phyloP scores from a whole-genome alignment of 352 stramenopile genomes.

The Phytopythium delawarense region DNA sequence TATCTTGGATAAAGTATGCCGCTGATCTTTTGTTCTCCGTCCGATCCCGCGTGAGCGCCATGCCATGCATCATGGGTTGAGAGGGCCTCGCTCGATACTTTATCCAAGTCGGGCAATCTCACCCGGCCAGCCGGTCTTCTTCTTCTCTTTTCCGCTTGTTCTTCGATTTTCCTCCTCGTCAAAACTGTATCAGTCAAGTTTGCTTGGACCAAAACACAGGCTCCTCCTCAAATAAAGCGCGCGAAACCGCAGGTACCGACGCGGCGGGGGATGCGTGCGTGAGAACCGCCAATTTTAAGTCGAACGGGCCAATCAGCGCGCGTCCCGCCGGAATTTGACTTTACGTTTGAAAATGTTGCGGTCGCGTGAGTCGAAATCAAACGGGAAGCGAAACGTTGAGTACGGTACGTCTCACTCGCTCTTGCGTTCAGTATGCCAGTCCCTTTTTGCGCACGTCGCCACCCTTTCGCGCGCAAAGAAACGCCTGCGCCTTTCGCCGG shows the following conservation, averaged over 20 bases:
- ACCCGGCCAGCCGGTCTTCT: no score
- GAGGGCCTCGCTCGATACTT: no score
- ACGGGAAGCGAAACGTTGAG: no score
- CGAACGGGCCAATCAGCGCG: conserved; percentile 18
- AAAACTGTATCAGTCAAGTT: not conserved
- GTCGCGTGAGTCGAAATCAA: not conserved
- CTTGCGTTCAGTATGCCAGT: not conserved
- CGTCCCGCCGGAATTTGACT: not conserved
- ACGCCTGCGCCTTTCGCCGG: not conserved
- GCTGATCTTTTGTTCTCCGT: no score
- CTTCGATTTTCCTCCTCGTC: no score
- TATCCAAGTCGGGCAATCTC: no score
- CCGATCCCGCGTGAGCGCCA: no score
- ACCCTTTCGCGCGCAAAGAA: conserved; percentile 3
- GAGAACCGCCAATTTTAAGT: conserved; percentile 24
- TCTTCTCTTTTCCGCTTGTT: no score
- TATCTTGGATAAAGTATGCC: no score
- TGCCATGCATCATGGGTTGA: no score
- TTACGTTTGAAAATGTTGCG: not conserved
- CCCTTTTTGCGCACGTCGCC: not conserved
- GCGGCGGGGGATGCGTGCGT: not conserved
- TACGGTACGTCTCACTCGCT: not conserved
- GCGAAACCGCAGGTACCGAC: conserved; percentile 8
- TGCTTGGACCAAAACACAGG: conserved; percentile 1
- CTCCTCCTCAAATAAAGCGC: conserved; percentile 3